phyloP scores from a whole-genome alignment of 129 eudicot species.

The Calendula officinalis region DNA sequence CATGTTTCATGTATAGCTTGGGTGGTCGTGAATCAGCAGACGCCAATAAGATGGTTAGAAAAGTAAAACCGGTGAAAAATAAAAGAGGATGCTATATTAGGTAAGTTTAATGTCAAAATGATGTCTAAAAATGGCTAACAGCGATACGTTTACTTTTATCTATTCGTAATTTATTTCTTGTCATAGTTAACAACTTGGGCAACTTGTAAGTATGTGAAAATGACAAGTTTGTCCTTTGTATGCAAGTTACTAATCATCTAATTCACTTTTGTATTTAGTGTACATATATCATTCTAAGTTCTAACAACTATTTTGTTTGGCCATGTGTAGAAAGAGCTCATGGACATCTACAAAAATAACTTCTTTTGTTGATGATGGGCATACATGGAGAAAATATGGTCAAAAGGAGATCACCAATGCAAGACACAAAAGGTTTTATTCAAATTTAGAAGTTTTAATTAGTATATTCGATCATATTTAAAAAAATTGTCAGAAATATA shows the following conservation, averaged over 20 bases:
- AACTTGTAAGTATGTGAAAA: constrained; percentile 7
- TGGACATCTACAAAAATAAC: constrained; percentile 33
- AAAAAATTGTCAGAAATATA: not conserved
- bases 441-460: not conserved
- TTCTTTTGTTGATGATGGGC: constrained; percentile 47
- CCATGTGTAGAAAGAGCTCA: constrained; percentile 38
- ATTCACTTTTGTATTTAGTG: not conserved
- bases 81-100: constrained; percentile 49
- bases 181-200: not conserved
- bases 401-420: constrained; percentile 53
- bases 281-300: not conserved
- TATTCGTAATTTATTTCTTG: not conserved
- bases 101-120: constrained; percentile 33
- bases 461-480: not conserved
- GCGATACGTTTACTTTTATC: not conserved
- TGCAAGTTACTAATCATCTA: not conserved
- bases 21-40: constrained; percentile 21
- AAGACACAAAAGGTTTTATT: constrained; percentile 43
- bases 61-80: constrained; percentile 13
- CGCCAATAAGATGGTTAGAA: constrained; percentile 23
- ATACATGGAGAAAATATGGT: constrained; percentile 78
- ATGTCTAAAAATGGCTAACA: not conserved
- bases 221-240: constrained; percentile 4
- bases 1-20: not conserved
- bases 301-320: not conserved